Conservation (phyloP, 2,329 filamentous ascomycete genomes). For the Microascus cirrosus region DNA sequence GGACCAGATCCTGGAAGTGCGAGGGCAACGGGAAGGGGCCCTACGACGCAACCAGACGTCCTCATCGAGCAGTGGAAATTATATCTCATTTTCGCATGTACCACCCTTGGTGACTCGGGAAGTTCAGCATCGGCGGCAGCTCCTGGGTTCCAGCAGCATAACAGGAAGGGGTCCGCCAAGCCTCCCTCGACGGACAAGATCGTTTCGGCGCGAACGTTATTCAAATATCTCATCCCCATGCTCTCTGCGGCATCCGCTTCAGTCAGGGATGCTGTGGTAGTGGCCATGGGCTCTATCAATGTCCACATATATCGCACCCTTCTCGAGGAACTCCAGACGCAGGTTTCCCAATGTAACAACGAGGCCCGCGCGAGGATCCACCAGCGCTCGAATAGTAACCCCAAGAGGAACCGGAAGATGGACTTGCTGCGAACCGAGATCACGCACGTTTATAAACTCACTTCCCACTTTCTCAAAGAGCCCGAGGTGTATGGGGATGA, state of each 20-base stretch:
- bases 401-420: constrained; percentile 70
- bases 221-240: constrained; percentile 83
- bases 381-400: constrained; percentile 72
- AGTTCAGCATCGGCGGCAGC: constrained; percentile 34
- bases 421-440: constrained; percentile 87
- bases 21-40: constrained; percentile 39
- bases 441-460: constrained; percentile 91
- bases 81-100: constrained; percentile 94
- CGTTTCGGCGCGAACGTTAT: constrained; percentile 76
- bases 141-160: constrained; percentile 51
- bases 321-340: constrained; percentile 79
- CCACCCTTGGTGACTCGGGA: constrained; percentile 78
- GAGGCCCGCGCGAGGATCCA: constrained; percentile 82
- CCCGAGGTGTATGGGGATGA: constrained; percentile 73
- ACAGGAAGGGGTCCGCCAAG: constrained; percentile 69
- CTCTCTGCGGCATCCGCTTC: constrained; percentile 68
- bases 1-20: constrained; percentile 48
- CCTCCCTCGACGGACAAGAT: constrained; percentile 62
- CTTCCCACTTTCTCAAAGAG: constrained; percentile 75
- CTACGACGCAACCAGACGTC: constrained; percentile 69
- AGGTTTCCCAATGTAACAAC: constrained; percentile 76
- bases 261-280: constrained; percentile 81
- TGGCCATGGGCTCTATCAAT: constrained; percentile 89
- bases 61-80: constrained; percentile 97
- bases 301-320: constrained; percentile 85